These are phyloP conservation scores for Onygenales sp. DNA, from an alignment of 2,329 filamentous ascomycete genomes.

Conservation along the genomic window DNA sequence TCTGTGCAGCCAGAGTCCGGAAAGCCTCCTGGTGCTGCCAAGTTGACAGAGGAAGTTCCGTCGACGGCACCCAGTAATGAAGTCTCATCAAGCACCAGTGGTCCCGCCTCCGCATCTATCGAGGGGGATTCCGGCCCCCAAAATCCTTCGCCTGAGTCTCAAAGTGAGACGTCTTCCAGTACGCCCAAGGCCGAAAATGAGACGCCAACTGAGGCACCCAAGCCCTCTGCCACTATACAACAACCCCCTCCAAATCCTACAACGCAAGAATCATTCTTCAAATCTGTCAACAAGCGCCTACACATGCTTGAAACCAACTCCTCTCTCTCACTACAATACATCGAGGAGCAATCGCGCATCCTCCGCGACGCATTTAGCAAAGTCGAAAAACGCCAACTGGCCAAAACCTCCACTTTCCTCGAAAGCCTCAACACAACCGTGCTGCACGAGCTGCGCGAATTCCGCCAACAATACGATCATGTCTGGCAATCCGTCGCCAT, in stretches of 20 bases:
- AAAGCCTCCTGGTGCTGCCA: neutral
- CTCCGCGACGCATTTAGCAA: conserved; percentile 77
- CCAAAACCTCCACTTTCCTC: conserved; percentile 74
- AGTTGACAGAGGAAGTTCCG: neutral
- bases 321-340: conserved; percentile 86
- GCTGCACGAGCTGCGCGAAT: conserved; percentile 64
- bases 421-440: conserved; percentile 82
- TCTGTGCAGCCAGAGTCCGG: neutral
- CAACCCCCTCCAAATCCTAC: conserved; percentile 57
- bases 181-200: conserved; percentile 3
- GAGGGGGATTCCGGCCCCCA: neutral
- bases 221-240: conserved; percentile 36
- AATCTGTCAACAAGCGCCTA: conserved; percentile 85
- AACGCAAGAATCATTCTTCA: conserved; percentile 96
- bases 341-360: conserved; percentile 89
- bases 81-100: neutral
- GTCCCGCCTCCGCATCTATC: neutral
- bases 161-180: conserved; percentile 8
- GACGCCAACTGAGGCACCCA: conserved; percentile 3
- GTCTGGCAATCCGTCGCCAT: conserved; percentile 94
- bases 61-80: neutral
- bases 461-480: conserved; percentile 84
- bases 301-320: conserved; percentile 87
- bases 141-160: conserved; percentile 19
- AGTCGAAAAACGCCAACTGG: conserved; percentile 76